Evolutionary conservation across 176 grass and related monocot species (phyloP).

Genomic region (Tillandsia fasciculata): DNA sequence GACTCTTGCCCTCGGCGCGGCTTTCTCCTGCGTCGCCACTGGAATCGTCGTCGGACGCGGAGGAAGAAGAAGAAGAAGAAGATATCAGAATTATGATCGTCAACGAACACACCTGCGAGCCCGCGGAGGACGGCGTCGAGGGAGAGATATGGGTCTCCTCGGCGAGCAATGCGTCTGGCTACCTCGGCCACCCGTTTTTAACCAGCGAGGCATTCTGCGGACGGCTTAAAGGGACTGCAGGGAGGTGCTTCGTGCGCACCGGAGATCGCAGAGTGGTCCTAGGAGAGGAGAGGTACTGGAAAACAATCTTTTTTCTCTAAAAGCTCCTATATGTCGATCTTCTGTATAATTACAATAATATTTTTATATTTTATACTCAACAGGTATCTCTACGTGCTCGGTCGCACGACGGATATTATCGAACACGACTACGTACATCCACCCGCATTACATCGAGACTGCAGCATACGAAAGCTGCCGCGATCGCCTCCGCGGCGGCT

Average conservation of each 20-base stretch:
- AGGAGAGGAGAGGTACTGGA: not conserved
- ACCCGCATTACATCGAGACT: conserved; percentile 41
- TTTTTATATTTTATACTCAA: too few species aligned
- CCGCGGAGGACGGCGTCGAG: conserved; percentile 34
- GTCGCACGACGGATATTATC: conserved; percentile 25
- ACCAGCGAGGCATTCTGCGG: conserved; percentile 30
- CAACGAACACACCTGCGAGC: conserved; percentile 39
- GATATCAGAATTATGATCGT: conserved; percentile 43
- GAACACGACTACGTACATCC: not conserved
- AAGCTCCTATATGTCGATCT: too few species aligned
- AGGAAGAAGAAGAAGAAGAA: not conserved
- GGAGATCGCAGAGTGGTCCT: conserved; percentile 38
- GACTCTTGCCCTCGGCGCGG: conserved; percentile 45
- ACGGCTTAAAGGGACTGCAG: conserved; percentile 14
- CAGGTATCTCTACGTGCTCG: conserved; percentile 36
- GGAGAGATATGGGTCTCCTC: conserved; percentile 62
- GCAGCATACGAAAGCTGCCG: conserved; percentile 5
- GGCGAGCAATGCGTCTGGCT: conserved; percentile 50
- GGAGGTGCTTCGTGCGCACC: conserved; percentile 42
- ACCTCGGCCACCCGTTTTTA: conserved; percentile 47
- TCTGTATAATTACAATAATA: too few species aligned
- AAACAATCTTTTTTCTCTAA: too few species aligned
- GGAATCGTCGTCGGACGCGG: not conserved
- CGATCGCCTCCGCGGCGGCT: conserved; percentile 25
- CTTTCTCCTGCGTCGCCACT: not conserved